Conservation (phyloP, 179 eudicot species). For the Pouteria campechiana region DNA sequence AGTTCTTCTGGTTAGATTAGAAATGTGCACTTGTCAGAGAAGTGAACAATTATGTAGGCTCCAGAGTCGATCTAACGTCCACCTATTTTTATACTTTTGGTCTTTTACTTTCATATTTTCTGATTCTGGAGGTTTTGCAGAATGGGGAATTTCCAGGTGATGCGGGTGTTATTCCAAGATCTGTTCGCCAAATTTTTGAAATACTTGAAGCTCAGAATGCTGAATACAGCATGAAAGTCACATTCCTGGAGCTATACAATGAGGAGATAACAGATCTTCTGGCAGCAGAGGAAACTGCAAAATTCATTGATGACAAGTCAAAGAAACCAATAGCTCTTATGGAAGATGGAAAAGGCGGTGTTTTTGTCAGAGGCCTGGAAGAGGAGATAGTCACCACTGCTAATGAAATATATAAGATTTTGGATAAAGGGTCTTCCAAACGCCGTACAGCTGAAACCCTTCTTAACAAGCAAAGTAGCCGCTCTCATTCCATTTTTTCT, state of each 20-base stretch:
- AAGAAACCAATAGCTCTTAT: conserved; percentile 90
- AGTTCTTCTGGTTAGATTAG: too few species aligned
- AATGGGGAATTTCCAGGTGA: conserved; percentile 84
- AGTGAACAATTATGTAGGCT: too few species aligned
- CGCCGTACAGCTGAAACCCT: conserved; percentile 93
- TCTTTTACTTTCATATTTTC: not conserved
- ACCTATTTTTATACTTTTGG: too few species aligned
- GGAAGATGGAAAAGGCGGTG: conserved; percentile 99
- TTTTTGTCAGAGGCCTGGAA: conserved; percentile 83
- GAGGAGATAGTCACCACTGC: conserved; percentile 85
- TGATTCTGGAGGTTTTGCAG: conserved; percentile 17
- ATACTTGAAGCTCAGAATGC: conserved; percentile 83
- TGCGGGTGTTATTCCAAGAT: conserved; percentile 96
- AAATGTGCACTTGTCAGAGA: too few species aligned
- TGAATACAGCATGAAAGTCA: conserved; percentile 91
- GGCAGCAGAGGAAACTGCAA: conserved; percentile 66
- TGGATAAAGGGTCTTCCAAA: conserved; percentile 88
- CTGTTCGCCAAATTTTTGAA: conserved; percentile 79
- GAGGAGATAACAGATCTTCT: conserved; percentile 93
- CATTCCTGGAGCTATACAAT: conserved; percentile 85
- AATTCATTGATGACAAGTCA: conserved; percentile 67
- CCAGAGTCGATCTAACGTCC: too few species aligned
- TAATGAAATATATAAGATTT: conserved; percentile 79
- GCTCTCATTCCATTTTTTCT: conserved; percentile 97
- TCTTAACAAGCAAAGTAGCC: conserved; percentile 92